A percentile compares a stretch with the other conserved stretches of the same genome.
phyloP scores from a whole-genome alignment of 2,329 filamentous ascomycete genomes.

The Calonectria multiphialidica region DNA sequence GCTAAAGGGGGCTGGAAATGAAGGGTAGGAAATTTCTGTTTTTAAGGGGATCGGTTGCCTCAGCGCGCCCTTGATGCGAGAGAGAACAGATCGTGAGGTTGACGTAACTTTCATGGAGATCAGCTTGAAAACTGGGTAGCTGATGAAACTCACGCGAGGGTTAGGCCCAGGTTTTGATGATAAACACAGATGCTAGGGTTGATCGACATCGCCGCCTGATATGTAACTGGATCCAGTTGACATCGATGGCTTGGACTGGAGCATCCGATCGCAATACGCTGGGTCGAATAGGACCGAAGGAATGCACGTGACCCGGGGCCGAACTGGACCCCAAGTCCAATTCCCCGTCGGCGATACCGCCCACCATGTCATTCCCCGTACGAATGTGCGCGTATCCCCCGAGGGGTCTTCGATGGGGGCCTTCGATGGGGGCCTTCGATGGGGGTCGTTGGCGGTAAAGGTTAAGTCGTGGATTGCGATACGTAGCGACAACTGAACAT shows the following conservation, averaged over 20 bases:
- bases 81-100: background rate
- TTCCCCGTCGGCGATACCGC: conserved; percentile 18
- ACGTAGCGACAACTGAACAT: background rate
- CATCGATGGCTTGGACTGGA: background rate
- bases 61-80: background rate
- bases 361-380: background rate
- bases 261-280: background rate
- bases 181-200: background rate
- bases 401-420: background rate
- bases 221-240: background rate
- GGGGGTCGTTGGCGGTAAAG: background rate
- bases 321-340: background rate
- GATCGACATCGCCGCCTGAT: background rate
- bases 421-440: background rate
- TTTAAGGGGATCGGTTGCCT: conserved; percentile 1
- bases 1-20: conserved; percentile 7
- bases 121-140: conserved; percentile 10
- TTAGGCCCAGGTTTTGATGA: background rate
- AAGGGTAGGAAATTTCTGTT: conserved; percentile 2
- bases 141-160: background rate
- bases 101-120: conserved; percentile 8
- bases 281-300: background rate
- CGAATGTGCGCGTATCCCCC: background rate
- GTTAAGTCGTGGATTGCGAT: background rate
- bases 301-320: conserved; percentile 8